Evolutionary conservation across 306 rosid genomes (phyloP).

Genomic region (Sophora flavescens): DNA sequence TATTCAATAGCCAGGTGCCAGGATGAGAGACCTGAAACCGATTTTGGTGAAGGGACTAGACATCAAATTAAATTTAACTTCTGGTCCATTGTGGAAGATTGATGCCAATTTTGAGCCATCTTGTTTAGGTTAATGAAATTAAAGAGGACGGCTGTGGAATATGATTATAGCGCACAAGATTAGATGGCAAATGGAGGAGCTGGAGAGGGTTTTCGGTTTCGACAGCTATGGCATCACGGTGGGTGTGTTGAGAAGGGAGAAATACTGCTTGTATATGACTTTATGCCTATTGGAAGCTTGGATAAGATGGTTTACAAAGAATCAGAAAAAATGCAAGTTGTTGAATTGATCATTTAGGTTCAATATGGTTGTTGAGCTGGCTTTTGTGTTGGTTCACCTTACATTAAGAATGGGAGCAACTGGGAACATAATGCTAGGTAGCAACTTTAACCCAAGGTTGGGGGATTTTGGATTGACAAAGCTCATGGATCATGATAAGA

Average conservation of each 20-base stretch:
- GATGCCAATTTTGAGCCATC: too few relatives aligned
- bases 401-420: slow-evolving; percentile 72
- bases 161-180: too few relatives aligned
- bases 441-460: slow-evolving; percentile 62
- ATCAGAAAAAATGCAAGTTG: slow-evolving; percentile 33
- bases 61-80: too few relatives aligned
- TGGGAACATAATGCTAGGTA: slow-evolving; percentile 69
- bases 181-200: too few relatives aligned
- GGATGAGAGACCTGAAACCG: too few relatives aligned
- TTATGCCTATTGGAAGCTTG: slow-evolving; percentile 71
- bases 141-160: too few relatives aligned
- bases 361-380: slow-evolving; percentile 74
- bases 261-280: slow-evolving; percentile 83
- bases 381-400: slow-evolving; percentile 73
- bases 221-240: slow-evolving; percentile 56
- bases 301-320: slow-evolving; percentile 63
- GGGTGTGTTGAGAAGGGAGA: slow-evolving; percentile 88
- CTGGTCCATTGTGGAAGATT: too few relatives aligned
- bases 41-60: too few relatives aligned
- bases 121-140: too few relatives aligned
- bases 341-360: slow-evolving; percentile 64
- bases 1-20: too few relatives aligned
- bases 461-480: slow-evolving; percentile 90
- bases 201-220: too few relatives aligned
- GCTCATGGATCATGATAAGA: slow-evolving; percentile 88